Evolutionary conservation across 2,329 filamentous ascomycete genomes (phyloP), one percentile per base, ranked within the genome.

Genomic region (Fusarium chuoi): DNA sequence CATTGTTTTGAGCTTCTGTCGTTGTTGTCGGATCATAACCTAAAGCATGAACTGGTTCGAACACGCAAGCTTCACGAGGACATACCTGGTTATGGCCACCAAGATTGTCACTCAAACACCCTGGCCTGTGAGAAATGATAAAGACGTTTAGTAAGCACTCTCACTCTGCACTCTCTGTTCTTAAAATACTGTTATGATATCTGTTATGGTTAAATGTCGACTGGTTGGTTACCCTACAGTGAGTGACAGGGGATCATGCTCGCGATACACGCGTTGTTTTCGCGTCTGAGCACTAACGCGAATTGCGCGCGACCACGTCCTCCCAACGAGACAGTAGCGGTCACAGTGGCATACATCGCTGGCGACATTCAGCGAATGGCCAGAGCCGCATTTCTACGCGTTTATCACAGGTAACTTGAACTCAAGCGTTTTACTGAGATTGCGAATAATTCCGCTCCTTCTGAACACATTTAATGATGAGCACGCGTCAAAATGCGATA

Each of bases 141-240:
- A 15, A 10, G 8, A 1, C 9, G 2, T 10, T 6, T 10, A 46
- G 7, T 0, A 26, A 45, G 7, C 7, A 20, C 44, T 22, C 24
- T 26, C 4, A 1, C 13, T 28, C 1, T 46, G 17, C 1, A 8
- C 45, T 30, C 15, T 22, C 20, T 30, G 14, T 17, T 30, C 14
- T 30, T 6, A 2, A 22, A 8, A 15, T 8, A 10, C 6, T 30
- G 1, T 30, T 15, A 3, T 2, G 0, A 28, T 28, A 6, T 15
- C 0, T 11, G 11, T 30, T 11, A 8, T 28, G 0, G 13, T 4
- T 5, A 0, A 28, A 7, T 17, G 13, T 17, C 10, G 3, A 9
- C 45, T 12, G 7, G 9, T n/a, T n/a, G n/a, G n/a, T 30, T 48
- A 30, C 26, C 26, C 45, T 48, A 30, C 9, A 48, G 42, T 8